Evolutionary conservation across 768 basidiomycete species (phyloP).

Genomic region (Plicaturopsis crispa): DNA sequence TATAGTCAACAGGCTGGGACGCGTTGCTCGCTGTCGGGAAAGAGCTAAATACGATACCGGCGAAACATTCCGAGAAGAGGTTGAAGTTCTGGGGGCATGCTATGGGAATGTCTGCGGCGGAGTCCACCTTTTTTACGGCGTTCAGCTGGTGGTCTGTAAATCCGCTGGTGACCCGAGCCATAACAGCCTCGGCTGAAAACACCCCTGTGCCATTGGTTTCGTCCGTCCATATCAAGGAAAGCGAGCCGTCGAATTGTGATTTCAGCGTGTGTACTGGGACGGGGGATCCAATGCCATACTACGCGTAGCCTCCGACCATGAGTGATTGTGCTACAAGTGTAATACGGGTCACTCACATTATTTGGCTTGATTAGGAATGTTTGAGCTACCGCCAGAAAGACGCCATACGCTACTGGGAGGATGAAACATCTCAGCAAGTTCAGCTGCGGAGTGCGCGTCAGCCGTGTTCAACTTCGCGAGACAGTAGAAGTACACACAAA

Average conservation of each 20-base stretch:
- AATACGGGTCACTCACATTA: slow-evolving; percentile 56
- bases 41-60: slow-evolving; percentile 53
- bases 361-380: slow-evolving; percentile 50
- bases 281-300: slow-evolving; percentile 62
- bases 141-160: slow-evolving; percentile 41
- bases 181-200: slow-evolving; percentile 53
- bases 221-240: slow-evolving; percentile 61
- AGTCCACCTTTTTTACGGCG: slow-evolving; percentile 41
- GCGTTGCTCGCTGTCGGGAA: slow-evolving; percentile 33
- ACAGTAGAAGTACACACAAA: slow-evolving; percentile 33
- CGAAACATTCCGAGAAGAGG: slow-evolving; percentile 60
- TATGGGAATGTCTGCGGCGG: slow-evolving; percentile 39
- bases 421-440: slow-evolving; percentile 57
- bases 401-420: slow-evolving; percentile 57
- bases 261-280: slow-evolving; percentile 39
- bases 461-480: slow-evolving; percentile 1
- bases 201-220: slow-evolving; percentile 47
- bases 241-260: slow-evolving; percentile 43
- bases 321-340: too few relatives aligned
- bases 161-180: slow-evolving; percentile 45
- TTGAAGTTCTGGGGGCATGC: slow-evolving; percentile 74
- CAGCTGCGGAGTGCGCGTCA: slow-evolving; percentile 26
- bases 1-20: slow-evolving; percentile 52
- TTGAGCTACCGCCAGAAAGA: slow-evolving; percentile 61
- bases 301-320: not conserved